A percentile compares a stretch with the other conserved stretches of the same genome.
Conservation (phyloP, 768 basidiomycete genomes). For the Termitomyces sp. region DNA sequence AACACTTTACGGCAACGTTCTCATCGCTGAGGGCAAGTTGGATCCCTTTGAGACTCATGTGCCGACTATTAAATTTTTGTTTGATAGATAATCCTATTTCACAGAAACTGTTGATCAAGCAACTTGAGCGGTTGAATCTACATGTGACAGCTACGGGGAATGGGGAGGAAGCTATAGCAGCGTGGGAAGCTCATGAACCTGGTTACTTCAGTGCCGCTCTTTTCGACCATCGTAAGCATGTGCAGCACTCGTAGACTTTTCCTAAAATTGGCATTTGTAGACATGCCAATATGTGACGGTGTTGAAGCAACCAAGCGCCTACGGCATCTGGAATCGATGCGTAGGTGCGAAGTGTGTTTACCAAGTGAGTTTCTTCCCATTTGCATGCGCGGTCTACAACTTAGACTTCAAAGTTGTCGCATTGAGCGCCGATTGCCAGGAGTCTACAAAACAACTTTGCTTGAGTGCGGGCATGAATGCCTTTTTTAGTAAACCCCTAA, state of each 20-base stretch:
- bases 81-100: slow-evolving; percentile 65
- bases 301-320: slow-evolving; percentile 70
- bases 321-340: slow-evolving; percentile 53
- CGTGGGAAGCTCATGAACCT: slow-evolving; percentile 66
- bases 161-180: slow-evolving; percentile 64
- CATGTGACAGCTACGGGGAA: slow-evolving; percentile 61
- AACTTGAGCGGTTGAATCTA: slow-evolving; percentile 58
- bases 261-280: slow-evolving; percentile 27
- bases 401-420: slow-evolving; percentile 50
- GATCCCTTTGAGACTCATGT: background rate
- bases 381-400: background rate
- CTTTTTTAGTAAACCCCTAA: slow-evolving; percentile 72
- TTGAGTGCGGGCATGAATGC: slow-evolving; percentile 78
- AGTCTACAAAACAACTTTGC: slow-evolving; percentile 71
- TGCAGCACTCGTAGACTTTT: background rate
- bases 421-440: slow-evolving; percentile 73
- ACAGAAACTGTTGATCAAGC: slow-evolving; percentile 63
- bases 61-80: background rate
- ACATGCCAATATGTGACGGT: slow-evolving; percentile 79
- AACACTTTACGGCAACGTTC: slow-evolving; percentile 61
- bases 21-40: slow-evolving; percentile 65
- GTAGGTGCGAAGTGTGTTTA: slow-evolving; percentile 44
- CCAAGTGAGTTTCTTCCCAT: slow-evolving; percentile 44
- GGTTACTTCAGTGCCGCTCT: slow-evolving; percentile 68
- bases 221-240: slow-evolving; percentile 66